A percentile compares a stretch with the other conserved stretches of the same genome.
Evolutionary conservation across 306 rosid genomes (phyloP).

Genomic region (Sicyos edulis): DNA sequence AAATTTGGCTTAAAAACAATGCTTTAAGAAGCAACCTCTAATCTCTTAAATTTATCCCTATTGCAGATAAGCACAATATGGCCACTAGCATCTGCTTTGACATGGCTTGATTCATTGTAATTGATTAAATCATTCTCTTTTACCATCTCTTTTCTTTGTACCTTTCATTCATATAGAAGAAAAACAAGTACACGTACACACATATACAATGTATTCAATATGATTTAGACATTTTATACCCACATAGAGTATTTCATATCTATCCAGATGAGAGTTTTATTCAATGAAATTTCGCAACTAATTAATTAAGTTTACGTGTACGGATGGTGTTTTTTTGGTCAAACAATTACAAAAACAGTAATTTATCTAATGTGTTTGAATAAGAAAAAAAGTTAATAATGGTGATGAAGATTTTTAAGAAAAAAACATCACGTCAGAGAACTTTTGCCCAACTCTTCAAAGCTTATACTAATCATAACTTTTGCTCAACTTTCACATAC

Average conservation of each 20-base stretch:
- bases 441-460: no score
- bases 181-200: background rate
- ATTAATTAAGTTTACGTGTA: background rate
- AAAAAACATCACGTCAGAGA: background rate
- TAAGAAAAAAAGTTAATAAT: background rate
- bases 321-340: no score
- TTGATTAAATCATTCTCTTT: background rate
- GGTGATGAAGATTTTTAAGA: background rate
- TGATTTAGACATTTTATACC: slow-evolving; percentile 8
- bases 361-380: no score
- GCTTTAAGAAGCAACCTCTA: slow-evolving; percentile 13
- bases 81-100: slow-evolving; percentile 21
- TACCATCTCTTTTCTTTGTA: background rate
- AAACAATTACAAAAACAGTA: no score
- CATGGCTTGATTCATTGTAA: slow-evolving; percentile 11
- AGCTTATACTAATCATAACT: no score
- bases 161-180: background rate
- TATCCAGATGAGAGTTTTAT: background rate
- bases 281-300: background rate
- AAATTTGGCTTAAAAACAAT: slow-evolving; percentile 24
- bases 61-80: slow-evolving; percentile 19
- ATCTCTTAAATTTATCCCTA: background rate
- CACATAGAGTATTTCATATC: background rate
- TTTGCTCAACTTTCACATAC: no score
- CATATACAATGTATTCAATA: slow-evolving; percentile 14